phyloP scores from a whole-genome alignment of 2,329 filamentous ascomycete species.

The Aspergillus alliaceus region DNA sequence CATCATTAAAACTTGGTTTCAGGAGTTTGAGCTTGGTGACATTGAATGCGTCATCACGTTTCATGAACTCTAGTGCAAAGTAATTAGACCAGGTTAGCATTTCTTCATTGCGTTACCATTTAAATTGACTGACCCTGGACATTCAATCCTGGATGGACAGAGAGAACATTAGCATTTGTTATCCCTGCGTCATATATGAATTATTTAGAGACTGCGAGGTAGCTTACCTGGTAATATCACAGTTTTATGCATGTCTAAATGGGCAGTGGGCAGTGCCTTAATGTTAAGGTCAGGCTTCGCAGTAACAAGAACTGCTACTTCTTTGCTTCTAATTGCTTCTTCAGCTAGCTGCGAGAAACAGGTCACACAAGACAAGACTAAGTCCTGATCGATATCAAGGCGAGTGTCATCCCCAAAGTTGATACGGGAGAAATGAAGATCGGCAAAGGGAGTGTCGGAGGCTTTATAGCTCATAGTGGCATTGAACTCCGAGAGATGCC shows the following conservation, averaged over 20 bases:
- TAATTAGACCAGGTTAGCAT: background rate
- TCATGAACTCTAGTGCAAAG: slow-evolving; percentile 21
- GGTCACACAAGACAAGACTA: slow-evolving; percentile 24
- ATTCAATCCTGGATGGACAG: background rate
- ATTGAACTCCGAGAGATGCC: slow-evolving; percentile 23
- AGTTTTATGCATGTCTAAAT: slow-evolving; percentile 25
- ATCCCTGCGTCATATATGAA: too few relatives aligned
- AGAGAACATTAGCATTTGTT: background rate
- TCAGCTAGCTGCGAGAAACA: slow-evolving; percentile 22
- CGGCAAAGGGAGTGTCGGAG: slow-evolving; percentile 16
- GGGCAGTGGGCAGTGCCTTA: slow-evolving; percentile 21
- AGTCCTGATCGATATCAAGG: slow-evolving; percentile 24
- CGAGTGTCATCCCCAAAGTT: slow-evolving; percentile 14
- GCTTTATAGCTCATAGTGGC: slow-evolving; percentile 16
- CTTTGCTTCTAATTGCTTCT: slow-evolving; percentile 17
- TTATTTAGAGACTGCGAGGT: background rate
- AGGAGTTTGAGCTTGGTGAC: slow-evolving; percentile 22
- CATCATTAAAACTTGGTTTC: slow-evolving; percentile 14
- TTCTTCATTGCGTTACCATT: background rate
- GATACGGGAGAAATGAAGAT: slow-evolving; percentile 19
- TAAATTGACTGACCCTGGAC: background rate
- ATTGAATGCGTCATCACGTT: slow-evolving; percentile 20
- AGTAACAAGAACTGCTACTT: slow-evolving; percentile 17
- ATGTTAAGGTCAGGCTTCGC: slow-evolving; percentile 21
- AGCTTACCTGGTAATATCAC: slow-evolving; percentile 21